Percentiles rank a stretch among this genome's conserved stretches.
phyloP scores from a whole-genome alignment of 139 green algal genomes.

The Desmodesmus armatus region DNA sequence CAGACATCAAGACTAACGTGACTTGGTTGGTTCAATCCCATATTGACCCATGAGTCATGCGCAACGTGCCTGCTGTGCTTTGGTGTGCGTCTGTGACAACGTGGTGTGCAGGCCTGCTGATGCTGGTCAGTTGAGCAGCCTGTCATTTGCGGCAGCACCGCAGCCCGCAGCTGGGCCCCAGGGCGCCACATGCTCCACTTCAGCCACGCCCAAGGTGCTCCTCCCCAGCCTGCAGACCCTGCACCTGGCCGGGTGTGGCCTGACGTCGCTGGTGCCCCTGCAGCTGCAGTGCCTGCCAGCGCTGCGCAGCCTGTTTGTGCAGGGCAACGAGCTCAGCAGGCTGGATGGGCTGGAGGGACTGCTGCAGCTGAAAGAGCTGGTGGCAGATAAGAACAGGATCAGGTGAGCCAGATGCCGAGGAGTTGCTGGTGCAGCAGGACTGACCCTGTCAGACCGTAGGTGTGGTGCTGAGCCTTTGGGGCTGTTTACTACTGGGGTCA shows the following conservation, averaged over 20 bases:
- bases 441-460: no score
- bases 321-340: conserved; percentile 75
- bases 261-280: conserved; percentile 58
- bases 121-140: no score
- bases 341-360: conserved; percentile 75
- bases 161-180: conserved; percentile 1
- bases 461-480: neutral
- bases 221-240: conserved; percentile 58
- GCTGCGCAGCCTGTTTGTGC: conserved; percentile 68
- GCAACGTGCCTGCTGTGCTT: no score
- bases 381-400: conserved; percentile 74
- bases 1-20: no score
- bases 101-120: no score
- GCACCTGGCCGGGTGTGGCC: conserved; percentile 64
- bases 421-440: no score
- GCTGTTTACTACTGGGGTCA: neutral
- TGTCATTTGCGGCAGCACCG: no score
- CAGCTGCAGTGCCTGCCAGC: conserved; percentile 54
- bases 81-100: no score
- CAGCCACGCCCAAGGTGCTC: neutral
- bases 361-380: conserved; percentile 72
- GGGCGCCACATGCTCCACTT: no score
- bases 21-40: no score
- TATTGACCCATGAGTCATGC: no score
- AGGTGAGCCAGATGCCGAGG: no score